phyloP scores from a whole-genome alignment of 192 early-diverging fungal species.

The Entomortierella chlamydospora region DNA sequence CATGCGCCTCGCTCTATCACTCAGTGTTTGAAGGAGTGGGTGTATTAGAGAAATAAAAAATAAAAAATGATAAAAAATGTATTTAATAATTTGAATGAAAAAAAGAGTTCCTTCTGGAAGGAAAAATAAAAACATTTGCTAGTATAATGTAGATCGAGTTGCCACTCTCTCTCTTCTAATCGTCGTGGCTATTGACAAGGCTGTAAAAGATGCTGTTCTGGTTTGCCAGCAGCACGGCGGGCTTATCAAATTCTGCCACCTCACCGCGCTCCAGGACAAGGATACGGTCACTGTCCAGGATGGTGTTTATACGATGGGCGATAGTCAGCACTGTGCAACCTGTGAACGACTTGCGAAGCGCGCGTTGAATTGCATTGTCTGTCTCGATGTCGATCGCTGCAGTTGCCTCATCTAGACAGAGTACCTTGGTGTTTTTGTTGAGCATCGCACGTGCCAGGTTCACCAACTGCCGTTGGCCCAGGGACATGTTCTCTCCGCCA shows the following conservation, averaged over 20 bases:
- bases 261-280: constrained; percentile 80
- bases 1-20: too few relatives aligned
- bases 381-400: constrained; percentile 60
- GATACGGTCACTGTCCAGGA: constrained; percentile 81
- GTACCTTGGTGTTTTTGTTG: constrained; percentile 22
- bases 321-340: constrained; percentile 67
- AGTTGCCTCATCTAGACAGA: constrained; percentile 56
- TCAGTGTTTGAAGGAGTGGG: too few relatives aligned
- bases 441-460: constrained; percentile 77
- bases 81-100: too few relatives aligned
- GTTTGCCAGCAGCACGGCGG: background rate
- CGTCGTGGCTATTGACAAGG: background rate
- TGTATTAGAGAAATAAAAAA: too few relatives aligned
- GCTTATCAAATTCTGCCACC: constrained; percentile 72
- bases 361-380: constrained; percentile 54
- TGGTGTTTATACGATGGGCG: constrained; percentile 70
- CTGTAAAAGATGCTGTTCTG: background rate
- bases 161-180: constrained; percentile 4
- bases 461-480: constrained; percentile 83
- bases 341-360: constrained; percentile 55
- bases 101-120: too few relatives aligned
- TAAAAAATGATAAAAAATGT: too few relatives aligned
- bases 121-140: too few relatives aligned
- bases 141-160: too few relatives aligned
- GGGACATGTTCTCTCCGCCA: constrained; percentile 85